phyloP scores from a whole-genome alignment of 2,329 filamentous ascomycete genomes.

The Plectosphaerella sp. region DNA sequence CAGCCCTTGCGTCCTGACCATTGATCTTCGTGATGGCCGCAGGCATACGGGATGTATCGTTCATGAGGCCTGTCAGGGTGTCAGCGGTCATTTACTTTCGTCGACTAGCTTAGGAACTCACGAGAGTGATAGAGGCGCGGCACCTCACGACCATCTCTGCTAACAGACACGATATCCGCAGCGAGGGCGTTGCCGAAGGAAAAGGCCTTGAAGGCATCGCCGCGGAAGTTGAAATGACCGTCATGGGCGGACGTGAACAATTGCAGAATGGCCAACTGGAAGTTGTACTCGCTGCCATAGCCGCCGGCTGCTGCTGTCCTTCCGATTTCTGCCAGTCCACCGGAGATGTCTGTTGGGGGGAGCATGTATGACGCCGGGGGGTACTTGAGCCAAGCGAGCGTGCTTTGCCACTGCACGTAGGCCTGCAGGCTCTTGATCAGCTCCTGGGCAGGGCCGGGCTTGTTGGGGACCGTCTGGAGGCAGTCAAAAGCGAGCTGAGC shows the following conservation, averaged over 20 bases:
- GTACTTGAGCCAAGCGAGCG: constrained; percentile 41
- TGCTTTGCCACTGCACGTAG: constrained; percentile 44
- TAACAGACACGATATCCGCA: constrained; percentile 51
- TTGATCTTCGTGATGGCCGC: constrained; percentile 52
- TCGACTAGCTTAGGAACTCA: constrained; percentile 15
- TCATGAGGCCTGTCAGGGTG: constrained; percentile 20
- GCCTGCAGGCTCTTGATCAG: constrained; percentile 32
- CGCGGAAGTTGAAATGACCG: constrained; percentile 56
- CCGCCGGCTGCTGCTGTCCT: constrained; percentile 31
- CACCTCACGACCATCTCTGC: constrained; percentile 51
- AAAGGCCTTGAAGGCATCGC: constrained; percentile 50
- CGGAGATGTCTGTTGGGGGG: constrained; percentile 42
- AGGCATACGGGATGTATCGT: constrained; percentile 21
- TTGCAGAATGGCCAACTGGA: constrained; percentile 47
- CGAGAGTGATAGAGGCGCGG: constrained; percentile 53
- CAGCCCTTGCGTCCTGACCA: constrained; percentile 45
- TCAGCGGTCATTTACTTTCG: neutral
- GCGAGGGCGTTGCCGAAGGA: constrained; percentile 29
- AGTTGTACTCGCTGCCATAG: constrained; percentile 50
- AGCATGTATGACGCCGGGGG: constrained; percentile 48
- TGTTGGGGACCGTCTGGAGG: constrained; percentile 32
- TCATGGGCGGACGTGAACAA: constrained; percentile 53
- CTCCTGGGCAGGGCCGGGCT: constrained; percentile 24
- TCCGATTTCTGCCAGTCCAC: constrained; percentile 38
- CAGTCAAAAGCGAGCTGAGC: constrained; percentile 31